Conservation (phyloP, 163 green algal genomes). For the Chlorella variabilis region DNA sequence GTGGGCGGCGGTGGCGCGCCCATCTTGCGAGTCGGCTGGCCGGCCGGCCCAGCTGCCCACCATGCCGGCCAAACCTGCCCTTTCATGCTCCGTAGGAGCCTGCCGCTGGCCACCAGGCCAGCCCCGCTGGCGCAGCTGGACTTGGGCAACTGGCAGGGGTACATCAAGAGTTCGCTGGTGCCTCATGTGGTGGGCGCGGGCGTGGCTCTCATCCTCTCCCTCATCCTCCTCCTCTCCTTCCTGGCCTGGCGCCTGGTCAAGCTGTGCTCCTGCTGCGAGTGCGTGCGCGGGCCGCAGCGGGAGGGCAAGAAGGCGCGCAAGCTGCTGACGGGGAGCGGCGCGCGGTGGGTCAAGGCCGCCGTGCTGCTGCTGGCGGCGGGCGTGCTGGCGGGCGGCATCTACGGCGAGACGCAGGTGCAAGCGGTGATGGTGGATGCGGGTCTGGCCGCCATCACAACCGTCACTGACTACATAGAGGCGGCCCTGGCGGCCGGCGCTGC, state of each 20-base stretch:
- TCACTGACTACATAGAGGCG: neutral
- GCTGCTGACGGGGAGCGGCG: neutral
- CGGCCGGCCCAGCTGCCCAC: no score
- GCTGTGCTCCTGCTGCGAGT: constrained; percentile 7
- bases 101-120: constrained; percentile 10
- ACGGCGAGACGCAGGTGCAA: constrained; percentile 7
- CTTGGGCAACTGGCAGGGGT: constrained; percentile 15
- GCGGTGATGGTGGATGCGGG: neutral
- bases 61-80: no score
- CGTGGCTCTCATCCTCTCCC: neutral
- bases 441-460: neutral
- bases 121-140: constrained; percentile 10
- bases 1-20: no score
- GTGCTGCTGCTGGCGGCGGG: neutral
- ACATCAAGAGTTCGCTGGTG: neutral
- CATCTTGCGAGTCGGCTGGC: no score
- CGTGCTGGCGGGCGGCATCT: neutral
- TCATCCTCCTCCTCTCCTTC: constrained; percentile 17
- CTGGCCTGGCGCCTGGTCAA: constrained; percentile 20
- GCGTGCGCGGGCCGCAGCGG: constrained; percentile 5
- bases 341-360: neutral
- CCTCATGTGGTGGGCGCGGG: neutral
- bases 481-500: neutral
- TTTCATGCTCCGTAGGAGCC: neutral
- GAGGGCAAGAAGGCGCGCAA: neutral